Evolutionary conservation across 306 rosid genomes (phyloP).

Genomic region (Mimosa bimucronata): DNA sequence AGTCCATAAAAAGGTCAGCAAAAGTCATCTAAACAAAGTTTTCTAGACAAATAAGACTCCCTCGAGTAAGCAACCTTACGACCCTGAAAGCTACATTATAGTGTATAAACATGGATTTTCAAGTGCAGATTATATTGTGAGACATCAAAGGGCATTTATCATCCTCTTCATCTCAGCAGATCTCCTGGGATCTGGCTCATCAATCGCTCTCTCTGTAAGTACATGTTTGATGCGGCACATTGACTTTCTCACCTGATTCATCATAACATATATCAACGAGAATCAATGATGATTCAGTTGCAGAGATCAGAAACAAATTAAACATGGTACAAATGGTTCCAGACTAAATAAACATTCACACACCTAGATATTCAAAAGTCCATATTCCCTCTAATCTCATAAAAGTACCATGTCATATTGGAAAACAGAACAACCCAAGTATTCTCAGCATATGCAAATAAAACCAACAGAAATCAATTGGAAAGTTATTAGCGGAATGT

Average conservation of each 20-base stretch:
- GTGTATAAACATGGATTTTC: not conserved
- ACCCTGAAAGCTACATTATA: constrained; percentile 28
- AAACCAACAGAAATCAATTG: not conserved
- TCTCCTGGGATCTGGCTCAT: constrained; percentile 92
- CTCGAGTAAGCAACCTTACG: constrained; percentile 29
- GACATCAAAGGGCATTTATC: constrained; percentile 73
- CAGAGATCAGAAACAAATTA: not conserved
- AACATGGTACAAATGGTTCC: not conserved
- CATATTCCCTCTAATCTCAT: not conserved
- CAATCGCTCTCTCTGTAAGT: constrained; percentile 92
- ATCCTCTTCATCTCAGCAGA: constrained; percentile 96
- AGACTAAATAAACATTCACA: not conserved
- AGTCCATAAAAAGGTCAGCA: constrained; percentile 17
- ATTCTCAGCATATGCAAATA: not conserved
- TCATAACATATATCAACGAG: constrained; percentile 22
- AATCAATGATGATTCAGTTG: not conserved
- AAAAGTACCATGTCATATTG: not conserved
- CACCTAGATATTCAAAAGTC: constrained; percentile 2
- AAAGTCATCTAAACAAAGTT: not conserved
- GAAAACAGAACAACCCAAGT: constrained; percentile 1
- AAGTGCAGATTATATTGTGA: constrained; percentile 10
- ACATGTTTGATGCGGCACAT: constrained; percentile 98
- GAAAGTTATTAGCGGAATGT: not conserved
- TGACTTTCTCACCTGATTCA: constrained; percentile 89
- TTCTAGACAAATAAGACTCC: constrained; percentile 14